Percentiles rank a stretch among this genome's conserved stretches.
These are phyloP conservation scores for Euphorbia celastroides DNA, from an alignment of 441 rosid species.

Conservation along the genomic window DNA sequence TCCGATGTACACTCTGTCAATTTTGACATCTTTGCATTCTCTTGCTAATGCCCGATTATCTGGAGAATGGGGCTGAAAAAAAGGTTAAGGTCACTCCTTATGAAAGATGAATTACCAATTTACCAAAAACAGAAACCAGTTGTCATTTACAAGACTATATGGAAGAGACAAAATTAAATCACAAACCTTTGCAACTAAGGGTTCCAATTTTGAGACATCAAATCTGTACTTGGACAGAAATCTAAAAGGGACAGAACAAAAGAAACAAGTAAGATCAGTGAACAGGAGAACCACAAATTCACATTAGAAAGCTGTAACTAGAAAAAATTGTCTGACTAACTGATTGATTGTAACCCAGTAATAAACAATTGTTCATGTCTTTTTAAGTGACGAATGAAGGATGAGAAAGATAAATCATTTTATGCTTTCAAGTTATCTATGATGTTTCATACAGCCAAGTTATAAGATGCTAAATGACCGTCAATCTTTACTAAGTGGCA, in stretches of 20 bases:
- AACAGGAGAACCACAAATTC: conserved; percentile 3
- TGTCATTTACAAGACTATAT: neutral
- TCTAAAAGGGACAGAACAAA: neutral
- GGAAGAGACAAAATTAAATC: neutral
- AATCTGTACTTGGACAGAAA: conserved; percentile 77
- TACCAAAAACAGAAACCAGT: conserved; percentile 4
- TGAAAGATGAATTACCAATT: neutral
- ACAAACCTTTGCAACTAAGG: conserved; percentile 88
- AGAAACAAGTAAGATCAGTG: conserved; percentile 1
- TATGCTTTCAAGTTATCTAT: too few species aligned
- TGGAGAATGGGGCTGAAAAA: conserved; percentile 91
- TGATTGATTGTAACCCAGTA: too few species aligned
- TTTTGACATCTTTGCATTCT: conserved; percentile 97
- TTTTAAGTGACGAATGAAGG: too few species aligned
- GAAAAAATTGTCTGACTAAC: too few species aligned
- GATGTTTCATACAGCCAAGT: neutral
- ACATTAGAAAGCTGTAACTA: neutral
- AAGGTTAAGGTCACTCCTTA: conserved; percentile 6
- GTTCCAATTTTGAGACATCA: conserved; percentile 87
- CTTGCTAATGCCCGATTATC: conserved; percentile 96
- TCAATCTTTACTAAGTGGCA: neutral
- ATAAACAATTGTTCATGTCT: too few species aligned
- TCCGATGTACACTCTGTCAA: conserved; percentile 94
- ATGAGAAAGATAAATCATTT: too few species aligned
- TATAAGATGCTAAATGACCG: neutral